phyloP scores from a whole-genome alignment of 1,139 yeast species.

The Debaryomyces coudertii region DNA sequence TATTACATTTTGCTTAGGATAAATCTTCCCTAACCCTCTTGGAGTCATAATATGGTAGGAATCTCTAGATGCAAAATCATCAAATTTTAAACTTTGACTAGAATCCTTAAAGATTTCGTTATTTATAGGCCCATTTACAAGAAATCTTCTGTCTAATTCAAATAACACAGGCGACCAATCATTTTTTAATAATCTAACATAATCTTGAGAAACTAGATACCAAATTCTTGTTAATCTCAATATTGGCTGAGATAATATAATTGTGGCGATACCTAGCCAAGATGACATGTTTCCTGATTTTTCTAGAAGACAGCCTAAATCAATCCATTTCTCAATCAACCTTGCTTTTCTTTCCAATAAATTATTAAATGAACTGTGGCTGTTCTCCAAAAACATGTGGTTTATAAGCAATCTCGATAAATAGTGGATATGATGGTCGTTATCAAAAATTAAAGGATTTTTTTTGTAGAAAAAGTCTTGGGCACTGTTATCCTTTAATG shows the following conservation, averaged over 20 bases:
- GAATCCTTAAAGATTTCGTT: slow-evolving; percentile 9
- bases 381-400: slow-evolving; percentile 63
- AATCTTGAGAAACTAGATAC: slow-evolving; percentile 67
- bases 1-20: slow-evolving; percentile 76
- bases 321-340: slow-evolving; percentile 81
- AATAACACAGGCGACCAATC: slow-evolving; percentile 96
- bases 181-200: slow-evolving; percentile 64
- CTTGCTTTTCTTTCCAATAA: slow-evolving; percentile 58
- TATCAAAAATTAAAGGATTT: slow-evolving; percentile 64
- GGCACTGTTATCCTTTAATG: slow-evolving; percentile 25
- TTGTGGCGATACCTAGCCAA: slow-evolving; percentile 89
- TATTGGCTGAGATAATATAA: slow-evolving; percentile 81
- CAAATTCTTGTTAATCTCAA: slow-evolving; percentile 75
- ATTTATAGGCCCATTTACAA: slow-evolving; percentile 39
- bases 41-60: slow-evolving; percentile 83
- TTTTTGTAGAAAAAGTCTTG: slow-evolving; percentile 42
- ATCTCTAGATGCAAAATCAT: slow-evolving; percentile 34
- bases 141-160: slow-evolving; percentile 78
- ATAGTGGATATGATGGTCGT: slow-evolving; percentile 70
- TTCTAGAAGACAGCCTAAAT: slow-evolving; percentile 77
- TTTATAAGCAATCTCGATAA: slow-evolving; percentile 70
- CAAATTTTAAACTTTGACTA: slow-evolving; percentile 9
- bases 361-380: slow-evolving; percentile 20
- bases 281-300: slow-evolving; percentile 90
- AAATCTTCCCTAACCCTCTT: slow-evolving; percentile 79